These are phyloP conservation scores for Trifolium subterraneum DNA, from an alignment of 306 rosid genomes.

Conservation along the genomic window DNA sequence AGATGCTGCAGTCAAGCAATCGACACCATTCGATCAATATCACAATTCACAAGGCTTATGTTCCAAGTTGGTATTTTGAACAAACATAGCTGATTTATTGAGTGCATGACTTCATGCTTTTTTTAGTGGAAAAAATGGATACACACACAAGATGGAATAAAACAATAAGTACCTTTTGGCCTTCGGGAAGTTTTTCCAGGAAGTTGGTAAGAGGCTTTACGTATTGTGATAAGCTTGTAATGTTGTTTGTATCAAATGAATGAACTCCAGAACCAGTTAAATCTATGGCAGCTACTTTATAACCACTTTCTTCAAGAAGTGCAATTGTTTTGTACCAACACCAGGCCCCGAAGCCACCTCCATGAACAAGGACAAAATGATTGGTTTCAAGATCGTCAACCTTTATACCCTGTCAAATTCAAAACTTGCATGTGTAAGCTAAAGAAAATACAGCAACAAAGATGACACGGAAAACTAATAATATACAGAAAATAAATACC, in stretches of 20 bases:
- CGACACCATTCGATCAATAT: neutral
- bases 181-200: constrained; percentile 78
- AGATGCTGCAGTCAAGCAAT: neutral
- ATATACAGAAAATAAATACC: neutral
- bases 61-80: neutral
- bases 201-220: constrained; percentile 86
- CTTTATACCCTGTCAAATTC: constrained; percentile 63
- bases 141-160: neutral
- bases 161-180: constrained; percentile 65
- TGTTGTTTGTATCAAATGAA: constrained; percentile 72
- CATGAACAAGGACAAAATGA: constrained; percentile 93
- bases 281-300: constrained; percentile 82
- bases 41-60: neutral
- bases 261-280: constrained; percentile 94
- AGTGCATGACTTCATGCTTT: neutral
- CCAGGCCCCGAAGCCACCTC: constrained; percentile 99
- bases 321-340: constrained; percentile 99
- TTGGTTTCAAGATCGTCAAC: constrained; percentile 87
- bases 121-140: neutral
- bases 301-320: constrained; percentile 89
- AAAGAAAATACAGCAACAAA: constrained; percentile 29
- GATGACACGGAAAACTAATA: constrained; percentile 1
- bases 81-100: neutral
- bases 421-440: constrained; percentile 29
- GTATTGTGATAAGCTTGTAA: constrained; percentile 74